These are phyloP conservation scores for Calonectria pteridis DNA, from an alignment of 2,329 filamentous ascomycete genomes.

Conservation along the genomic window DNA sequence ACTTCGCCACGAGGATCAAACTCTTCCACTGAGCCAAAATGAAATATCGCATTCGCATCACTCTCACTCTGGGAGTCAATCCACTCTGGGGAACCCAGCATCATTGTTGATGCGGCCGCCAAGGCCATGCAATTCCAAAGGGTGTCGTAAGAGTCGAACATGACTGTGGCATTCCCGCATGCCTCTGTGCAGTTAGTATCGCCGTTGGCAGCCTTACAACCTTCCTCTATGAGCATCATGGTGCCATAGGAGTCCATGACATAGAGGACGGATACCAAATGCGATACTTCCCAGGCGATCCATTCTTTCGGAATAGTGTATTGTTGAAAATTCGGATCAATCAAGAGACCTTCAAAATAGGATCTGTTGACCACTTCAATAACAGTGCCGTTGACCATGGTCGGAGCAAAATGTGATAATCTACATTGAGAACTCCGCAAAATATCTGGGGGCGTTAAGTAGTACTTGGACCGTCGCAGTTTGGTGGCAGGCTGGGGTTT, in stretches of 20 bases:
- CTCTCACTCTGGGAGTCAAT: not conserved
- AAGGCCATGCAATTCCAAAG: not conserved
- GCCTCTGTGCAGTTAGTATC: not conserved
- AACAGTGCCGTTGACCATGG: not conserved
- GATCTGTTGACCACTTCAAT: not conserved
- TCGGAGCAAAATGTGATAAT: not conserved
- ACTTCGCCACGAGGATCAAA: not conserved
- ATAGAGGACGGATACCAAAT: not conserved
- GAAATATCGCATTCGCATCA: not conserved
- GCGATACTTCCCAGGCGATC: not conserved
- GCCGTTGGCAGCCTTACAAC: not conserved
- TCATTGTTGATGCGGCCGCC: not conserved
- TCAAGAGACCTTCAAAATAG: not conserved
- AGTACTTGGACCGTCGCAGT: no score
- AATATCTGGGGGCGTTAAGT: no score
- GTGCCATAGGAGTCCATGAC: not conserved
- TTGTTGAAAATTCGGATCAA: not conserved
- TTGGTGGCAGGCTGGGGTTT: not conserved
- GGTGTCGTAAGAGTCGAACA: not conserved
- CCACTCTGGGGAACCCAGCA: not conserved
- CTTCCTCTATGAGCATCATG: not conserved
- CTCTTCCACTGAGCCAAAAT: not conserved
- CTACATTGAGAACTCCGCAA: no score
- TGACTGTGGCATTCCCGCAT: not conserved
- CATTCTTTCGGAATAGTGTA: not conserved